Base-by-base conservation (phyloP, 306 rosid species). In the Morella rubra region DNA sequence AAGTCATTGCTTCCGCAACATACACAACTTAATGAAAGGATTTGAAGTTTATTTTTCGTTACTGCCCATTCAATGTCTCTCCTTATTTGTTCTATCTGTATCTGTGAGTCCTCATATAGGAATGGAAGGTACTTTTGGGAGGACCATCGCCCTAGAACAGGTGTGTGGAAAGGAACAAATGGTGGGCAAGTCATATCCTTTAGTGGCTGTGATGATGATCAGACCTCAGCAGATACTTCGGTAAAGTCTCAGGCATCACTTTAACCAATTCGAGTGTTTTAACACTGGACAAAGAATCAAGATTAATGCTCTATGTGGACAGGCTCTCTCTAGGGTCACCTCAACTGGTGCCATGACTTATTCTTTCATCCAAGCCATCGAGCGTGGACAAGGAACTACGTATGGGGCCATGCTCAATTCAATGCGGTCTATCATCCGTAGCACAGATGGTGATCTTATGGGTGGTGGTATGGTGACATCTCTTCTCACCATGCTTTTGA, bases 111-210 rank as follows among this genome's bases (percentile, higher is more conserved):
- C 52, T 49, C 4, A 76, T 79, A 65, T 60, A 84, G 90, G 68
- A n/a, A 2, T 22, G 90, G 90, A 68, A 72, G 56, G 7, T 87
- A 82, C 45, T 4, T 0, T 16, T 84, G 90, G 90, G 88, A 87
- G 83, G 90, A 87, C 44, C 90, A 87, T 75, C 81, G 88, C 51
- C 88, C 86, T 54, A 53, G 82, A 50, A 55, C 88, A 52, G 86
- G 83, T 32, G 58, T 76, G 41, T 87, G 82, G 82, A 87, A 87
- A 58, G 90, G 90, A 68, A 84, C 90, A 37, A 82, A 41, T 16
- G 88, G 90, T 15, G 86, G 90, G 44, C 85, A 82, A 75, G 90
- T 56, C 66, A 72, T 84, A 71, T 87, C 88, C 55, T 87, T 87
- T 54, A 87, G 90, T 75, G 85, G 86, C 32, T 87, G 90, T 62